Evolutionary conservation across 129 eudicot species (phyloP), one percentile per base, ranked within the genome.

Genomic region (Flaveria ramosissima): DNA sequence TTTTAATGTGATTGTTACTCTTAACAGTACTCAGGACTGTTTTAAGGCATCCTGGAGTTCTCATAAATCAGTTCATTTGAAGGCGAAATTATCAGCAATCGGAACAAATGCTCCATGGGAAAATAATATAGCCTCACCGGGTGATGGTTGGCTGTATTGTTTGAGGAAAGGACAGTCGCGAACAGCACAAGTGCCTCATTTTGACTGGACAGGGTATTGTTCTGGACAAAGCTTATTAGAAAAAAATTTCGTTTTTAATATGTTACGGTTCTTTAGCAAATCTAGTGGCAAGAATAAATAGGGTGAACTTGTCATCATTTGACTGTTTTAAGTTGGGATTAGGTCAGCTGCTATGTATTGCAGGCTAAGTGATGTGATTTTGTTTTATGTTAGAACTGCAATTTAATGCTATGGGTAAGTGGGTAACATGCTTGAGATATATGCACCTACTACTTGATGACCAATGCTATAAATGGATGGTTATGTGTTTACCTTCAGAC

Each of bases 161-260:
- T 17, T 89, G 84, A 89, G 92, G 84, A 94, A 89, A 84, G 98
- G 98, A 76, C 93, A 91, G 71, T 60, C 96, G 17, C 87, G 98
- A 63, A 85, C 98, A 15, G 85, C 93, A 20, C 89, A 94, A 59
- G 75, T 84, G 76, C 99, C 99, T 50, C 84, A 84, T 77, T 94
- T 91, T 78, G 96, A 91, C 45, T 94, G 99, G 99, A 91, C 99
- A 39, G 99, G 99, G 99, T 94, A 94, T 71, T 32, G 45, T 21
- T 62, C 56, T 76, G 3, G 36, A 36, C 8, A 1, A 12, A 74
- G 6, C 16, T 71, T 75, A 42, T 60, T 32, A n/a, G 27, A 30
- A 30, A 30, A 30, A 36, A 8, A n/a, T 45, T 12, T 75, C 3
- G 56, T 16, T 71, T 15, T 55, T 41, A 8, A 3, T 53, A 41